phyloP scores from a whole-genome alignment of 2,329 filamentous ascomycete species.

The Aspergillus novofumigatus region DNA sequence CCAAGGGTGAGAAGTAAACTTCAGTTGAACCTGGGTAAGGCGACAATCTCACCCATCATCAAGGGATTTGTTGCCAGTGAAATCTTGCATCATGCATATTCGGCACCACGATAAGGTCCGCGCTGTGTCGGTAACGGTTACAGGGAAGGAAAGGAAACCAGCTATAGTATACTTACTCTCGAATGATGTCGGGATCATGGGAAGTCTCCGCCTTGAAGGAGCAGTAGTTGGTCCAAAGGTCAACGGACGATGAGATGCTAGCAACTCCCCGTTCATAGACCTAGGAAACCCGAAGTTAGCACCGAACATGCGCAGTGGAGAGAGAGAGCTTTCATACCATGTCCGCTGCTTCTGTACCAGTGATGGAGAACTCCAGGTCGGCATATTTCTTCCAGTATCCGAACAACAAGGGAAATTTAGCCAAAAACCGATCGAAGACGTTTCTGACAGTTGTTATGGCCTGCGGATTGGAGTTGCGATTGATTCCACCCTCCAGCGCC shows the following conservation, averaged over 20 bases:
- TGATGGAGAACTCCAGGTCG: conserved; percentile 93
- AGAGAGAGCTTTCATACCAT: conserved; percentile 60
- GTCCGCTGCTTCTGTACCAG: conserved; percentile 92
- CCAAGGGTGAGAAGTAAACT: conserved; percentile 50
- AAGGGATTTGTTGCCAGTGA: conserved; percentile 40
- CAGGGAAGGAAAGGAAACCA: conserved; percentile 64
- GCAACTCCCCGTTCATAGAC: conserved; percentile 94
- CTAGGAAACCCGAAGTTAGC: conserved; percentile 42
- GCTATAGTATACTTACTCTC: conserved; percentile 91
- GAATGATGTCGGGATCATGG: conserved; percentile 88
- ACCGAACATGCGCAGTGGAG: not conserved
- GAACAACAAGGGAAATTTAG: conserved; percentile 92
- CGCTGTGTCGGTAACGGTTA: conserved; percentile 43
- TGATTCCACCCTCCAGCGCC: conserved; percentile 83
- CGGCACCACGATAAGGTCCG: conserved; percentile 34
- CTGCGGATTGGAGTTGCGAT: conserved; percentile 92
- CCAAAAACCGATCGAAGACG: conserved; percentile 86
- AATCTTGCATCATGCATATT: conserved; percentile 30
- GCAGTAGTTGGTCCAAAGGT: conserved; percentile 97
- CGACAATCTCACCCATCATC: conserved; percentile 64
- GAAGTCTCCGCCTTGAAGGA: conserved; percentile 97
- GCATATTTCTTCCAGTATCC: conserved; percentile 99
- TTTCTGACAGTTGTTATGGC: conserved; percentile 83
- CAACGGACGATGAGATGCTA: conserved; percentile 87
- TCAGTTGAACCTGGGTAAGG: conserved; percentile 44